phyloP scores from a whole-genome alignment of 345 rosid species.

The Murraya paniculata region DNA sequence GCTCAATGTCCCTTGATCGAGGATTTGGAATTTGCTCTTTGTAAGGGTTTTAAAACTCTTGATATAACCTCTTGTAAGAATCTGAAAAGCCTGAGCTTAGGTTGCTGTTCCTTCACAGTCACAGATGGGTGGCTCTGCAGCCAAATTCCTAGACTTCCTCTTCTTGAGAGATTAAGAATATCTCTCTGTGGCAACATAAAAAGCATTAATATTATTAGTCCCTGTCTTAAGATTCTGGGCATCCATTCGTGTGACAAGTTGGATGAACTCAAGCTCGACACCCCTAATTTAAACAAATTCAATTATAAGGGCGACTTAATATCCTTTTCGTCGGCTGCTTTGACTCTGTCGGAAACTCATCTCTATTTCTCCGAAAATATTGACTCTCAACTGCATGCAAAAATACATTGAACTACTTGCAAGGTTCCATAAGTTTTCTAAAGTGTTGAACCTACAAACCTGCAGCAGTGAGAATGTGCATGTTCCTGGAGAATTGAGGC shows the following conservation, averaged over 20 bases:
- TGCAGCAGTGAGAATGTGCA: not conserved
- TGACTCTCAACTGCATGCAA: no score
- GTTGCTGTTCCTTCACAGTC: not conserved
- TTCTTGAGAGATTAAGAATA: not conserved
- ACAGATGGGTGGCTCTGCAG: not conserved
- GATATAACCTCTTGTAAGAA: not conserved
- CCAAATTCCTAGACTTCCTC: not conserved
- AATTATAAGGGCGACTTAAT: not conserved
- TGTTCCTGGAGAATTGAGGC: not conserved
- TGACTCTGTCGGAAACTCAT: not conserved
- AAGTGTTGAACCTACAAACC: not conserved
- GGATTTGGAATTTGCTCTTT: not conserved
- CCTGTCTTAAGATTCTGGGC: not conserved
- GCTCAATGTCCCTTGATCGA: not conserved
- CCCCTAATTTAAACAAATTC: not conserved
- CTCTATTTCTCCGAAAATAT: not conserved
- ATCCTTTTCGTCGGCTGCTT: not conserved
- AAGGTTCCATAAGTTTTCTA: not conserved
- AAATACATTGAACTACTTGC: not conserved
- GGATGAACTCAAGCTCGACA: not conserved
- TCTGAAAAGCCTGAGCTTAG: not conserved
- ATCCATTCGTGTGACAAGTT: not conserved
- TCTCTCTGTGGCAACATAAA: not conserved
- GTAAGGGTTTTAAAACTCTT: not conserved
- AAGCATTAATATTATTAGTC: not conserved